A percentile compares a stretch with the other conserved stretches of the same genome.
phyloP scores from a whole-genome alignment of 306 rosid genomes.

The Lablab purpureus region DNA sequence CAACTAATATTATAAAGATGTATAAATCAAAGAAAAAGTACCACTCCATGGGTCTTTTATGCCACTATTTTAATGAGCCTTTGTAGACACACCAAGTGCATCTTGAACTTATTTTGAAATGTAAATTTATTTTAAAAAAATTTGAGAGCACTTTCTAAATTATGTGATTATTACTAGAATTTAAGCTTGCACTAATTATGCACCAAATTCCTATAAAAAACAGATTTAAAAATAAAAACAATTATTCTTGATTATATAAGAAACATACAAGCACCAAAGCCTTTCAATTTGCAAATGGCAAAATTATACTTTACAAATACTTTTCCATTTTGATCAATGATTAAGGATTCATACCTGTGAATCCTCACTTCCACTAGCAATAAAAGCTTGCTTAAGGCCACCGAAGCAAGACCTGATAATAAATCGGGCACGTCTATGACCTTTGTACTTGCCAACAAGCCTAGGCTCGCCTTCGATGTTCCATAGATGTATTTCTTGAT shows the following conservation, averaged over 20 bases:
- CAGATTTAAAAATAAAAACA: slow-evolving; percentile 11
- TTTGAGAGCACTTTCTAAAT: not conserved
- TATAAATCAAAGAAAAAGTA: slow-evolving; percentile 7
- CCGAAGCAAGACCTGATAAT: slow-evolving; percentile 96
- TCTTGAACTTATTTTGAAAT: not conserved
- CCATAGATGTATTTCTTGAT: slow-evolving; percentile 99
- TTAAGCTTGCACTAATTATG: not conserved
- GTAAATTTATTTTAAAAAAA: not conserved
- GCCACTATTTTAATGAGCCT: slow-evolving; percentile 11
- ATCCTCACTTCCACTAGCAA: slow-evolving; percentile 99
- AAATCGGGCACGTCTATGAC: slow-evolving; percentile 84
- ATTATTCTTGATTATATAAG: not conserved
- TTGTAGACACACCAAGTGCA: not conserved
- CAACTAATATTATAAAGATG: slow-evolving; percentile 10
- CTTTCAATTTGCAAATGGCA: slow-evolving; percentile 9
- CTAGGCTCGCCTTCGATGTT: slow-evolving; percentile 73
- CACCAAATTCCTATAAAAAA: slow-evolving; percentile 9
- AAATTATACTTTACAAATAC: not conserved
- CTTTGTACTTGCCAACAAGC: slow-evolving; percentile 78
- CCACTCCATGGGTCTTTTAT: not conserved
- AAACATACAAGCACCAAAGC: slow-evolving; percentile 30
- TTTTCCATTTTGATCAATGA: slow-evolving; percentile 9
- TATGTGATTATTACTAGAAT: not conserved
- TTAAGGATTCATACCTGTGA: slow-evolving; percentile 78
- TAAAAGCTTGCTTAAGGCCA: slow-evolving; percentile 83